Base-by-base conservation (phyloP, 208 protist species). In the Polymyxa betae region DNA sequence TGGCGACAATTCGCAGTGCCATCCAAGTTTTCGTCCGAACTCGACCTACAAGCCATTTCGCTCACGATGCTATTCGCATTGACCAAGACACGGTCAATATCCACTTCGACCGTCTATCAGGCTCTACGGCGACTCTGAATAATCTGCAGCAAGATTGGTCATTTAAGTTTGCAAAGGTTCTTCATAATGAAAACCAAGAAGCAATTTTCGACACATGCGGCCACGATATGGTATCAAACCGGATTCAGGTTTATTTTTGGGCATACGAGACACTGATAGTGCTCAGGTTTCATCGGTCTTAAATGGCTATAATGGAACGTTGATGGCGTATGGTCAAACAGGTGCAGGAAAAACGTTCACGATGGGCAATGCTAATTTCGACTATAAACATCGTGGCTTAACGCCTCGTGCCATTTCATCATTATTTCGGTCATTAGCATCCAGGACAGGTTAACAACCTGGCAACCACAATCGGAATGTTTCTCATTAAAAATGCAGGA, bases 371-470 rank as follows among this genome's bases (percentile, higher is more conserved):
- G 24, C 49, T 24, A 60, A 60, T 29, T 77, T 89, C 24, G 68
- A 77, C 89, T 90, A 90, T 64, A 90, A 90, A 64, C 89, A 90
- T 90, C 45, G 89, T 68, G 87, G 87, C 52, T 89, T 90, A 88
- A 35, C 89, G 12, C 49, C 89, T 38, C 0, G 89, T 45, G 89
- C 89, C 16, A 77, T 90, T 38, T 38, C 89, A 32, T 49, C 41
- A 40, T 16, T 90, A 64, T 90, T 90, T 64, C 16, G 89, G 16
- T 1, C 54, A 16, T 35, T 90, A 89, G 52, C 54, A 68, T 82
- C 89, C 38, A 0, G 87, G 12, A 44, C 89, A 45, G 54, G 72
- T 43, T 32, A 32, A 29, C 54, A 66, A 29, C 54, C 20, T 29
- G n/a, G n/a, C n/a, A n/a, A 24, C 49, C 49, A 29, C 12, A 5